These are phyloP conservation scores for Phytophthora multivora DNA, from an alignment of 352 stramenopile genomes.

Conservation along the genomic window DNA sequence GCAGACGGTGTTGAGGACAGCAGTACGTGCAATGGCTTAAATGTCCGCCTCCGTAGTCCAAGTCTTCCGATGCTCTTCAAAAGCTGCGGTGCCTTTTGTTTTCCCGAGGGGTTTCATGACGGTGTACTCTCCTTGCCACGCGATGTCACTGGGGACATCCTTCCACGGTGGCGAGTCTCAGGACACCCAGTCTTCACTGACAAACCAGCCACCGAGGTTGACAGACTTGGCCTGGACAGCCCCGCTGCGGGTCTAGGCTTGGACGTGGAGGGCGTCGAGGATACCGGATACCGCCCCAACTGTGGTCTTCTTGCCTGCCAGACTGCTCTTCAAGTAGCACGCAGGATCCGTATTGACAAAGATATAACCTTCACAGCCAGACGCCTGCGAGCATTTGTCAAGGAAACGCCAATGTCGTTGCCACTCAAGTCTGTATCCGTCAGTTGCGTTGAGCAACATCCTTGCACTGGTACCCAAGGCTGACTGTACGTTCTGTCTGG, in stretches of 20 bases:
- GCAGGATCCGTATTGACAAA: conserved; percentile 28
- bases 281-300: conserved; percentile 7
- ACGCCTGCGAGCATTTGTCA: conserved; percentile 11
- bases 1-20: conserved; percentile 47
- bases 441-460: conserved; percentile 26
- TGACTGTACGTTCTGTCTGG: conserved; percentile 28
- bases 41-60: conserved; percentile 17
- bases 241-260: conserved; percentile 5
- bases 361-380: conserved; percentile 21
- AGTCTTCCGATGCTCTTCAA: conserved; percentile 10
- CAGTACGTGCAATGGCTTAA: conserved; percentile 1
- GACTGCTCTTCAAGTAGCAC: conserved; percentile 18
- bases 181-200: conserved; percentile 11
- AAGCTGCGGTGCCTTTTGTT: conserved; percentile 4
- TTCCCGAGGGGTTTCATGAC: conserved; percentile 7
- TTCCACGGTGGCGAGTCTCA: conserved; percentile 10
- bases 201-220: conserved; percentile 13
- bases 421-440: conserved; percentile 41
- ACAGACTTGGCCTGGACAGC: conserved; percentile 1
- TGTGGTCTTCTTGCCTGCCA: conserved; percentile 13
- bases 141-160: neutral
- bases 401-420: conserved; percentile 8
- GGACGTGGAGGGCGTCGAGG: neutral
- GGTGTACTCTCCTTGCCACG: conserved; percentile 8
- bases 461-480: conserved; percentile 40